Evolutionary conservation across 2,329 filamentous ascomycete species (phyloP).

Genomic region (Camillea tinctor): DNA sequence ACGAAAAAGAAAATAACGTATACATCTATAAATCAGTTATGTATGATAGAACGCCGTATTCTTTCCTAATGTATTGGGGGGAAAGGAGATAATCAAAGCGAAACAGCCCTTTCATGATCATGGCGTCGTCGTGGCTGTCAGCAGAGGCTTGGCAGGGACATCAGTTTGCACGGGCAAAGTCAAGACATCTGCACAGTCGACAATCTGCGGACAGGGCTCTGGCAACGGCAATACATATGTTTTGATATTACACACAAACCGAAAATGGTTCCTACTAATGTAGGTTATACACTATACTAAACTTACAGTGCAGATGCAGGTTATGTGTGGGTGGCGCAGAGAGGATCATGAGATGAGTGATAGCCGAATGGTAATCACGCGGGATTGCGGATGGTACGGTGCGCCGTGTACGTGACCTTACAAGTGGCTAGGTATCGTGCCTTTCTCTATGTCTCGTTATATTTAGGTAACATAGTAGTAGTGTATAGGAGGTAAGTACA

Average conservation of each 20-base stretch:
- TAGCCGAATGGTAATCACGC: not conserved
- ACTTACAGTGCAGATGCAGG: not conserved
- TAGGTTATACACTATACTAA: not conserved
- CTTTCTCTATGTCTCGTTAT: too few species aligned
- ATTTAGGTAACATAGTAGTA: too few species aligned
- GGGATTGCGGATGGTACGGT: not conserved
- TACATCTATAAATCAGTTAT: too few species aligned
- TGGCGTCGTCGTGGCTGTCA: not conserved
- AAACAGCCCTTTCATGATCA: not conserved
- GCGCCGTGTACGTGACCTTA: not conserved
- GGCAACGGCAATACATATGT: not conserved
- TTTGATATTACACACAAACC: not conserved
- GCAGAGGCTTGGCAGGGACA: not conserved
- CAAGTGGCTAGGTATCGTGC: too few species aligned
- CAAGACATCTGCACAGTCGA: not conserved
- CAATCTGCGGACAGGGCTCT: not conserved
- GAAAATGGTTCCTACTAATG: not conserved
- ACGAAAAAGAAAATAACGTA: too few species aligned
- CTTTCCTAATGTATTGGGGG: not conserved
- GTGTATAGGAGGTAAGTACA: too few species aligned
- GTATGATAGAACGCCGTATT: not conserved
- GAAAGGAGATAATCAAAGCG: not conserved
- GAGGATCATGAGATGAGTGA: not conserved
- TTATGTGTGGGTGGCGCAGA: not conserved
- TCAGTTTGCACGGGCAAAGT: not conserved